Percentiles rank a stretch among this genome's conserved stretches.
Conservation (phyloP, 208 protist genomes). For the Tritrichomonas musculus region DNA sequence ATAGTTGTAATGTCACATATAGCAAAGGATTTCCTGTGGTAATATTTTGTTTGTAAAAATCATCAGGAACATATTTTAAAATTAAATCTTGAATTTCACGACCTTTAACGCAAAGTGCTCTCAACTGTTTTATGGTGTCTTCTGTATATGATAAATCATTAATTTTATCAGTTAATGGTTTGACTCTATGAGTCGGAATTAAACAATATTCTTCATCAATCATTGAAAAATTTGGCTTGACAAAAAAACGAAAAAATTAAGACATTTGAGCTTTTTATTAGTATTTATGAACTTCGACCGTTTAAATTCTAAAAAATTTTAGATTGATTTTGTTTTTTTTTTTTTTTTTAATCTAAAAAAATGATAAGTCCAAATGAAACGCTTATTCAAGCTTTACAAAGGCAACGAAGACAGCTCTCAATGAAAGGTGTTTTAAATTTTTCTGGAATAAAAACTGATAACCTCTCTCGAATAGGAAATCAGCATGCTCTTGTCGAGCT, state of each 20-base stretch:
- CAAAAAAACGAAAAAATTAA: too few relatives aligned
- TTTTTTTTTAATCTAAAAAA: too few relatives aligned
- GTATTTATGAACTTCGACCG: too few relatives aligned
- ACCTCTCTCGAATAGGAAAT: neutral
- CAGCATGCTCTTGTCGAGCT: neutral
- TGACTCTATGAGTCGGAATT: too few relatives aligned
- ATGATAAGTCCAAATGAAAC: neutral
- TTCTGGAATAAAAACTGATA: neutral
- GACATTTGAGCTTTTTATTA: too few relatives aligned
- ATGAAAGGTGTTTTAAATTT: neutral
- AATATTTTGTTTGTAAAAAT: neutral
- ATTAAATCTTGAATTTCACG: constrained; percentile 4
- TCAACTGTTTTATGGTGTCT: neutral
- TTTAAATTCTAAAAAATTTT: too few relatives aligned
- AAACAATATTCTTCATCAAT: too few relatives aligned
- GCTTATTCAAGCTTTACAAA: neutral
- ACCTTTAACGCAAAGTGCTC: neutral
- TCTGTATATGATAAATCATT: neutral
- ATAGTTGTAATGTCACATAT: neutral
- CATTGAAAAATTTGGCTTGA: too few relatives aligned
- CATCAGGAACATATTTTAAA: neutral
- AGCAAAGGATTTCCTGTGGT: neutral
- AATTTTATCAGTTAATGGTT: neutral
- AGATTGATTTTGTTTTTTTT: too few relatives aligned
- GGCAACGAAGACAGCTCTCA: neutral